Conservation (phyloP, 768 basidiomycete species). For the Amanita molliuscula region DNA sequence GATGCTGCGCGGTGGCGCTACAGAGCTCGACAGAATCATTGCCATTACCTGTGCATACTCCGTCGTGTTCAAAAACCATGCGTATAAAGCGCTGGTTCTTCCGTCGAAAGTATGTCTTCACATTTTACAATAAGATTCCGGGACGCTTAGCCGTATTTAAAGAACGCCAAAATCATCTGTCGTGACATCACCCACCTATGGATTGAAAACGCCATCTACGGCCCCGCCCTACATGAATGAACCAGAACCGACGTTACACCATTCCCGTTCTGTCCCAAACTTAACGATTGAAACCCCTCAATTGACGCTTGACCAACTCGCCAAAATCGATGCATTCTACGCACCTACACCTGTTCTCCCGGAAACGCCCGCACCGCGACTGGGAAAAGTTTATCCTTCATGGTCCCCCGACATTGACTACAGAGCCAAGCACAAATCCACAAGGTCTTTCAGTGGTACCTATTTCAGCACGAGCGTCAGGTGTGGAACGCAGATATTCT, state of each 20-base stretch:
- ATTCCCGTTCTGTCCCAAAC: background rate
- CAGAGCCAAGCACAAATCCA: background rate
- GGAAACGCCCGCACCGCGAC: constrained; percentile 1
- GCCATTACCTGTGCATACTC: background rate
- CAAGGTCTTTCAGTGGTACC: constrained; percentile 1
- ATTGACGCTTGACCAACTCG: constrained; percentile 5
- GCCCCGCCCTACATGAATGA: background rate
- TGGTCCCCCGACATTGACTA: constrained; percentile 7
- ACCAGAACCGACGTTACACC: background rate
- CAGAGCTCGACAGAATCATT: background rate
- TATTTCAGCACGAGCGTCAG: background rate
- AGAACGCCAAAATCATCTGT: background rate
- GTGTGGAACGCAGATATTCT: background rate
- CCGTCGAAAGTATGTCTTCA: constrained; percentile 1
- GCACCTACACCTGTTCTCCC: constrained; percentile 2
- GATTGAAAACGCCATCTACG: background rate
- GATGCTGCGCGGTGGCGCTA: background rate
- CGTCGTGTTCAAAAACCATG: background rate
- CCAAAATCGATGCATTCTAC: constrained; percentile 5
- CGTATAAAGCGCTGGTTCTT: constrained; percentile 1
- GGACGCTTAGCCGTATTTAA: background rate
- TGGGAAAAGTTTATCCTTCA: constrained; percentile 1
- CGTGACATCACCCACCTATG: background rate
- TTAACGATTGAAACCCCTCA: background rate
- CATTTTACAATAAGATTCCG: background rate